Base-by-base conservation (phyloP, 2,329 filamentous ascomycete species). In the Trichoderma oligosporum region DNA sequence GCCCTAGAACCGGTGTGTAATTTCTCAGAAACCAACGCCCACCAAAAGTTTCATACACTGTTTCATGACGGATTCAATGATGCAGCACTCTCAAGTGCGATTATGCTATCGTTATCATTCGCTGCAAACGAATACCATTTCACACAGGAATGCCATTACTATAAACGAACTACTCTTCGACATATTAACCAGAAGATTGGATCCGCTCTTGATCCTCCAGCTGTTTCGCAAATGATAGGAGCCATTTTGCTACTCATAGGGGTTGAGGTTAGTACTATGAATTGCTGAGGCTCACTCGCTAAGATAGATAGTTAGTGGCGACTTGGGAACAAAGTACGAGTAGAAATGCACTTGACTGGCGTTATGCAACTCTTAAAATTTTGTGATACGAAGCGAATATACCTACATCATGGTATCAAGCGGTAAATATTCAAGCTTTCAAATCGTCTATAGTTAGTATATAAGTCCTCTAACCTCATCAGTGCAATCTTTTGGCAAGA, bases 401-500 rank as follows among this genome's bases (percentile, higher is more conserved):
- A 52, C 18, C 48, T 52, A 31, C 48, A 52, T 11, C 36, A 52
- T 16, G 38, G 38, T 8, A 52, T 52, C 38, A 52, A 52, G 33
- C 48, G 36, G 48, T 42, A 52, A 42, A 18, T 52, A 33, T 12
- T 14, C 16, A 52, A 5, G 27, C 20, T 24, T 33, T 35, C 25
- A 31, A 31, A 6, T 31, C 12, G 16, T 18, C 2, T 20, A 4
- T 12, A 3, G n/a, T 27, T 14, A 7, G 14, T 4, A 16, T 3
- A 42, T 7, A 22, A 31, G 3, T 24, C n/a, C 33, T 42, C 48
- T 52, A 42, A 52, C 12, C 35, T 31, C 18, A 24, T 7, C 8
- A 52, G 48, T 41, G 48, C 48, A 42, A 52, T 52, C 11, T 52
- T 52, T 18, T 52, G 48, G 48, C 48, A 52, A 33, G 48, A 52